These are phyloP conservation scores for Fusarium euwallaceae DNA, from an alignment of 2,329 filamentous ascomycete species.

Conservation along the genomic window DNA sequence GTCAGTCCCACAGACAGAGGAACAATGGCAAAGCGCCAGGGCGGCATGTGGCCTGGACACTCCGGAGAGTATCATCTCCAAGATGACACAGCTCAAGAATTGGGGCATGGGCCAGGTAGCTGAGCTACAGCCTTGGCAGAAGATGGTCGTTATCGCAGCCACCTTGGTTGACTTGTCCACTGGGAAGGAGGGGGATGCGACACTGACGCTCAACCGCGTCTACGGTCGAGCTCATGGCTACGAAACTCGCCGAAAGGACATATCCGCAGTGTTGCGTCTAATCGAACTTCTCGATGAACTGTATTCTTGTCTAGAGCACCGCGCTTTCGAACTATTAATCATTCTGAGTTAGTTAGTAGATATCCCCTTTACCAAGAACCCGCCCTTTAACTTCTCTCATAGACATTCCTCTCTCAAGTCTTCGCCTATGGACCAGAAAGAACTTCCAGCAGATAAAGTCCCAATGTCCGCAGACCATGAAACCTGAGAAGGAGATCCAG, in stretches of 20 bases:
- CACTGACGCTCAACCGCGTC: not conserved
- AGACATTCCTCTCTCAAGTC: constrained; percentile 5
- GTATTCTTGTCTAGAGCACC: constrained; percentile 2
- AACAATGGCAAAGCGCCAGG: constrained; percentile 1
- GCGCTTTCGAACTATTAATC: constrained; percentile 9
- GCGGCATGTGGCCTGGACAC: not conserved
- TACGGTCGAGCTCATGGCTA: not conserved
- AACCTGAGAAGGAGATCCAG: constrained; percentile 10
- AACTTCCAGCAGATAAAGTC: not conserved
- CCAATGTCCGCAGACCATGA: not conserved
- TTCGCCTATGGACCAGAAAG: not conserved
- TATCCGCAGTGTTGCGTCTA: not conserved
- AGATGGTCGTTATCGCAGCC: constrained; percentile 3
- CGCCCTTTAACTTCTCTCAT: no score
- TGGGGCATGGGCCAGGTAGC: not conserved
- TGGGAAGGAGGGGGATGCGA: not conserved
- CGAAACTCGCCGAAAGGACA: not conserved
- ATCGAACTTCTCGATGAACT: not conserved
- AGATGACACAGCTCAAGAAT: not conserved
- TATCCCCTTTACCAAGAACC: no score
- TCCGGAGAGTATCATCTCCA: not conserved
- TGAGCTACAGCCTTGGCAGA: not conserved
- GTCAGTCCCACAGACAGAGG: not conserved
- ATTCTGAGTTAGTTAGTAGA: constrained; percentile 1
- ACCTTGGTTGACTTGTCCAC: not conserved